Evolutionary conservation across 371 early-diverging fungal genomes (phyloP).

Genomic region (Basidiobolus meristosporus): DNA sequence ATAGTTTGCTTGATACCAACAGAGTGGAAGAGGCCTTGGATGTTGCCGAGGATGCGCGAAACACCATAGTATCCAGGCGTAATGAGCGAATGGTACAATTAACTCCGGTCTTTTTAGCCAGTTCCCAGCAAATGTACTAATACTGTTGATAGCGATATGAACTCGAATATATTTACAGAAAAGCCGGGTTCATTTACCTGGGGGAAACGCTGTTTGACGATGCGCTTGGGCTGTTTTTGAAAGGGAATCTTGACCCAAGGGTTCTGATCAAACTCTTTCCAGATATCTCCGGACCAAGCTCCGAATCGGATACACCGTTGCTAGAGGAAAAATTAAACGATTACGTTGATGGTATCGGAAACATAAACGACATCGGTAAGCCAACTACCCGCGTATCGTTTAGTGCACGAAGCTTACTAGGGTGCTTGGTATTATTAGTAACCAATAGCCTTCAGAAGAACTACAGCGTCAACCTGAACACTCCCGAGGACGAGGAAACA

Average conservation of each 20-base stretch:
- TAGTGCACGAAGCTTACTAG: background rate
- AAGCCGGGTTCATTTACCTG: constrained; percentile 40
- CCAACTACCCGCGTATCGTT: background rate
- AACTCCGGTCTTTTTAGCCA: constrained; percentile 2
- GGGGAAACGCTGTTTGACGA: constrained; percentile 47
- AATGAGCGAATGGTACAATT: constrained; percentile 5
- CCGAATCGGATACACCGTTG: constrained; percentile 4
- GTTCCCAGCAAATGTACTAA: constrained; percentile 17
- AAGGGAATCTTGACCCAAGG: constrained; percentile 44
- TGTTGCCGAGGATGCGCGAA: background rate
- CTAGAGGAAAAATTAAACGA: constrained; percentile 23
- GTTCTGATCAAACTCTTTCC: constrained; percentile 34
- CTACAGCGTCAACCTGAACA: constrained; percentile 4
- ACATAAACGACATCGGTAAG: constrained; percentile 27
- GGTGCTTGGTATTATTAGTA: too few species aligned
- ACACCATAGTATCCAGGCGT: constrained; percentile 1
- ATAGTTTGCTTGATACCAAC: constrained; percentile 21
- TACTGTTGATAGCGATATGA: constrained; percentile 23
- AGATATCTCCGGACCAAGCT: constrained; percentile 15
- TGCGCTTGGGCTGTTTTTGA: constrained; percentile 31
- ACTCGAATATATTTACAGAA: constrained; percentile 35
- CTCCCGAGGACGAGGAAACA: constrained; percentile 9
- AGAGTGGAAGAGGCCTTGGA: constrained; percentile 29
- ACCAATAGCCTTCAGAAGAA: background rate
- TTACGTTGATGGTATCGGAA: constrained; percentile 13